Conservation (phyloP, 2,329 filamentous ascomycete species). For the Chrysoporthe deuterocubensis region DNA sequence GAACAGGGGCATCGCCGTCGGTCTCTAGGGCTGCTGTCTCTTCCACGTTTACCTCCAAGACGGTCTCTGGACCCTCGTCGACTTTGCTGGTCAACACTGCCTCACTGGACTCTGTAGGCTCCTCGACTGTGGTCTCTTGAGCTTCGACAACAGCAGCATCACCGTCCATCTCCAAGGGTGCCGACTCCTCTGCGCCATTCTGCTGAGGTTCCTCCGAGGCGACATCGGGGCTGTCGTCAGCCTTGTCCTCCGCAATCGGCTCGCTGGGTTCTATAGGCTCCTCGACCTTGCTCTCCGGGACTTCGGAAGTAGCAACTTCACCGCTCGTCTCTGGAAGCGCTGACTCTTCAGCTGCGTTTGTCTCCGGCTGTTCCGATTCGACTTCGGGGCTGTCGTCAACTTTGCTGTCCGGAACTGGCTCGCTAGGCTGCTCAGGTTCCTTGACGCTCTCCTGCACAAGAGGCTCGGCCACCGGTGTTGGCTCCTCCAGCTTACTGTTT, state of each 20-base stretch:
- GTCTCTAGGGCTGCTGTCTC: not conserved
- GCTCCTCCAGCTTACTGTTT: slow-evolving; percentile 10
- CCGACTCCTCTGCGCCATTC: not conserved
- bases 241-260: not conserved
- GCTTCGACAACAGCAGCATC: not conserved
- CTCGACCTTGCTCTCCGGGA: not conserved
- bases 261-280: not conserved
- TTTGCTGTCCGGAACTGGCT: slow-evolving; percentile 10
- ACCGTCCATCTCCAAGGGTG: not conserved
- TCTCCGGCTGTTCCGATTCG: not conserved
- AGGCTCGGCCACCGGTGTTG: not conserved
- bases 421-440: slow-evolving; percentile 9
- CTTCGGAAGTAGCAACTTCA: not conserved
- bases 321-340: not conserved
- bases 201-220: not conserved
- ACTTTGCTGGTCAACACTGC: not conserved
- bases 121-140: not conserved
- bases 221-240: not conserved
- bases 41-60: not conserved
- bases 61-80: not conserved
- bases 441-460: slow-evolving; percentile 13
- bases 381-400: not conserved
- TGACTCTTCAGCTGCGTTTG: not conserved
- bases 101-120: slow-evolving; percentile 10
- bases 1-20: not conserved